These are phyloP conservation scores for Candida ascalaphidarum DNA, from an alignment of 805 yeast species.

Conservation along the genomic window DNA sequence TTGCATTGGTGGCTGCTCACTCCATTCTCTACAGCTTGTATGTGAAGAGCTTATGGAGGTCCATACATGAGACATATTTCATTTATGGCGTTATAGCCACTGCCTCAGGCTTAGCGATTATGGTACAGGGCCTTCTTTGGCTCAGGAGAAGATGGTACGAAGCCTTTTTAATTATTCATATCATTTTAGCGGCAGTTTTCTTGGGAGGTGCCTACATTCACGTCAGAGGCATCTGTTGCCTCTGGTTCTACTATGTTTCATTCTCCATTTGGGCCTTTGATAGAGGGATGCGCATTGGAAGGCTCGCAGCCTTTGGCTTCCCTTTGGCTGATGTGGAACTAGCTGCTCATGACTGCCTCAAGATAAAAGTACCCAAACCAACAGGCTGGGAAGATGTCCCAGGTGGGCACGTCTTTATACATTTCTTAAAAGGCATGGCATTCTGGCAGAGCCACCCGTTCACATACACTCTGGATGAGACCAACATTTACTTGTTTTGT, in stretches of 20 bases:
- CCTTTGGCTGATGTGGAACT: slow-evolving; percentile 22
- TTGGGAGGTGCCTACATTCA: slow-evolving; percentile 10
- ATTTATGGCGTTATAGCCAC: slow-evolving; percentile 7
- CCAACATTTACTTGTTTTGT: slow-evolving; percentile 17
- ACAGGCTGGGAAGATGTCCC: slow-evolving; percentile 27
- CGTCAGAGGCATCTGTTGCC: slow-evolving; percentile 3
- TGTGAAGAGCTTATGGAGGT: slow-evolving; percentile 1
- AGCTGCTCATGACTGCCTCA: slow-evolving; percentile 27
- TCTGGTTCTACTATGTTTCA: slow-evolving; percentile 2
- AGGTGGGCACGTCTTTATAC: slow-evolving; percentile 34
- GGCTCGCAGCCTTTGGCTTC: slow-evolving; percentile 24
- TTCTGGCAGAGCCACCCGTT: slow-evolving; percentile 40
- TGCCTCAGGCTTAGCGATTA: slow-evolving; percentile 5
- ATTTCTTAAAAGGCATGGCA: slow-evolving; percentile 22
- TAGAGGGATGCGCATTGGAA: slow-evolving; percentile 17
- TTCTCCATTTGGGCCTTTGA: slow-evolving; percentile 27
- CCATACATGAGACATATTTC: slow-evolving; percentile 4
- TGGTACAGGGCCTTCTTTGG: slow-evolving; percentile 9
- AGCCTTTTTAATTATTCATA: slow-evolving; percentile 8
- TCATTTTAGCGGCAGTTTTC: slow-evolving; percentile 7
- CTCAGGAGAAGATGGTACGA: slow-evolving; percentile 9
- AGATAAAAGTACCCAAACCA: slow-evolving; percentile 28
- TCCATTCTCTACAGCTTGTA: not conserved
- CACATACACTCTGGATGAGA: slow-evolving; percentile 18
- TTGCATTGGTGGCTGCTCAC: slow-evolving; percentile 38